Conservation (phyloP, 129 eudicot species). For the Logfia minima region DNA sequence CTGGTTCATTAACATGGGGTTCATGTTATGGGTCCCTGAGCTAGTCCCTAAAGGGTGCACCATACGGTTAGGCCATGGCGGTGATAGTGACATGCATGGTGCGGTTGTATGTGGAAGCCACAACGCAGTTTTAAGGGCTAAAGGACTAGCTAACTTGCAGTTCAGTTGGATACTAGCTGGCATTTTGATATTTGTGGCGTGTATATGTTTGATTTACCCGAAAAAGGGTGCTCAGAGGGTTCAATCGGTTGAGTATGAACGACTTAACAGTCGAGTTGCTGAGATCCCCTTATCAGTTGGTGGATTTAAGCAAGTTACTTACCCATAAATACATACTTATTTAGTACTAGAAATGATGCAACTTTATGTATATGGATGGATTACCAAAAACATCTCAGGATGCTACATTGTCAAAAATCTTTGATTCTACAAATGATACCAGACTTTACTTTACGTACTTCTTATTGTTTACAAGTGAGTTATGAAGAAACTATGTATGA, state of each 20-base stretch:
- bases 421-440: slow-evolving; percentile 15
- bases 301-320: slow-evolving; percentile 50
- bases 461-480: neutral
- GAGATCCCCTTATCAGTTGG: slow-evolving; percentile 47
- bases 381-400: neutral
- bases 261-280: slow-evolving; percentile 45
- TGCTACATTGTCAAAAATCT: slow-evolving; percentile 20
- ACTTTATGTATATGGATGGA: neutral
- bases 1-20: slow-evolving; percentile 83
- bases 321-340: slow-evolving; percentile 28
- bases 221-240: slow-evolving; percentile 33
- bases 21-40: slow-evolving; percentile 67
- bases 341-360: neutral
- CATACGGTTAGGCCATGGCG: slow-evolving; percentile 31
- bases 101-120: slow-evolving; percentile 62
- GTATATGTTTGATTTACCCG: slow-evolving; percentile 36
- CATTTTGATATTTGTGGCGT: slow-evolving; percentile 51
- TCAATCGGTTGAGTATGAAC: slow-evolving; percentile 52
- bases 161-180: slow-evolving; percentile 84
- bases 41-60: slow-evolving; percentile 68
- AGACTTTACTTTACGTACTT: neutral
- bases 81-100: slow-evolving; percentile 50
- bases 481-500: neutral
- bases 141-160: slow-evolving; percentile 75
- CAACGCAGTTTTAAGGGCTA: slow-evolving; percentile 61